Percentiles rank a stretch among this genome's conserved stretches.
phyloP scores from a whole-genome alignment of 2,329 filamentous ascomycete species.

The Plenodomus biglobosus region DNA sequence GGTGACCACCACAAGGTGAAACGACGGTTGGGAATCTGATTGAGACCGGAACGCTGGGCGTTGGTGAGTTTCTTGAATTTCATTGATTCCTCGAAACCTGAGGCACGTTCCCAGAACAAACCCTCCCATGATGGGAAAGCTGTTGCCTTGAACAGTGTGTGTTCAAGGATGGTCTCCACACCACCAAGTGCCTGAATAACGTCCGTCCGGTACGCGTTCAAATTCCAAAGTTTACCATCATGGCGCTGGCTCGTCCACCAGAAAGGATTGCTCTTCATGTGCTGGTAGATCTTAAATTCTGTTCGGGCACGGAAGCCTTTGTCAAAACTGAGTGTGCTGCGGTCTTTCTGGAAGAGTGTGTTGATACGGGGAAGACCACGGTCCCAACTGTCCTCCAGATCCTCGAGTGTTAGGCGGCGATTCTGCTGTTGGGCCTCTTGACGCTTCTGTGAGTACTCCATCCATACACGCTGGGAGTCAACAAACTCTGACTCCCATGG shows the following conservation, averaged over 20 bases:
- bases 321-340: conserved; percentile 95
- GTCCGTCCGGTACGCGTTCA: conserved; percentile 94
- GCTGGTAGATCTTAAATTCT: conserved; percentile 97
- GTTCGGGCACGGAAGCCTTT: conserved; percentile 95
- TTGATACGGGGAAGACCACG: conserved; percentile 97
- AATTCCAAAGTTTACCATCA: conserved; percentile 95
- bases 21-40: conserved; percentile 97
- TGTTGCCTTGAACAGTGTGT: conserved; percentile 94
- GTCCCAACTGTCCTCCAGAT: conserved; percentile 98
- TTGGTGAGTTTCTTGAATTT: conserved; percentile 99
- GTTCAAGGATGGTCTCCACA: conserved; percentile 97
- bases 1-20: conserved; percentile 97
- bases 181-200: conserved; percentile 94
- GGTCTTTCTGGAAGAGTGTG: conserved; percentile 97
- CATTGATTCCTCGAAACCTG: conserved; percentile 61
- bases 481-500: conserved; percentile 99
- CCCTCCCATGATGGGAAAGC: conserved; percentile 98
- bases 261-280: conserved; percentile 99
- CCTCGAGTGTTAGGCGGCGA: conserved; percentile 87
- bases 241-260: conserved; percentile 99
- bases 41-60: conserved; percentile 92
- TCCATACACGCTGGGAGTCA: conserved; percentile 98
- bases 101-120: conserved; percentile 79
- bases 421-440: conserved; percentile 98
- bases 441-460: conserved; percentile 97